Percentiles rank a stretch among this genome's conserved stretches.
These are phyloP conservation scores for Yamadazyma triangularis DNA, from an alignment of 1,139 yeast species.

Conservation along the genomic window DNA sequence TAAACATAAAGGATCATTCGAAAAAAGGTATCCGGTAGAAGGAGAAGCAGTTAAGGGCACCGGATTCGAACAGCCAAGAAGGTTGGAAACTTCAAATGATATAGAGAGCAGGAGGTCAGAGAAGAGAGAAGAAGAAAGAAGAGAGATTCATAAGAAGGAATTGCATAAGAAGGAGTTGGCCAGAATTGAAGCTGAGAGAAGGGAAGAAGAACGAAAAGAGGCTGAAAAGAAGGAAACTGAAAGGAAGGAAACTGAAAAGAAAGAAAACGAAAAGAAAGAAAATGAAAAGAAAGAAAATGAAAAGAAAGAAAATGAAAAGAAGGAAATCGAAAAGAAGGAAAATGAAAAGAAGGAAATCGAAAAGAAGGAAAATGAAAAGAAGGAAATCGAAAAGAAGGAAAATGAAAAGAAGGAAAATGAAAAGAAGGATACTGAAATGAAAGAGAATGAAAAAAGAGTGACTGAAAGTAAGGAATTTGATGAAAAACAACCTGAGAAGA, in stretches of 20 bases:
- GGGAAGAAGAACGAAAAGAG: not conserved
- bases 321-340: slow-evolving; percentile 1
- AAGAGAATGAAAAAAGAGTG: slow-evolving; percentile 2
- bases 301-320: slow-evolving; percentile 1
- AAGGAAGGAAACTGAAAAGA: slow-evolving; percentile 1
- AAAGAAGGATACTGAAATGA: not conserved
- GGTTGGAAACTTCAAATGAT: too few relatives aligned
- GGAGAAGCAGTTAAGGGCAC: too few relatives aligned
- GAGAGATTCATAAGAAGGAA: too few relatives aligned
- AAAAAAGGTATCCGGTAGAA: too few relatives aligned
- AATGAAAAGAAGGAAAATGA: slow-evolving; percentile 1
- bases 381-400: slow-evolving; percentile 2
- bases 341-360: slow-evolving; percentile 1
- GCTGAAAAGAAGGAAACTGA: not conserved
- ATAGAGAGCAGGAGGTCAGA: too few relatives aligned
- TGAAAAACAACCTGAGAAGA: too few relatives aligned
- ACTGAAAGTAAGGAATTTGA: too few relatives aligned
- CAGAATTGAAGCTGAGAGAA: not conserved
- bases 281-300: not conserved
- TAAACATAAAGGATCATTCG: too few relatives aligned
- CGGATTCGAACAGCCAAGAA: too few relatives aligned
- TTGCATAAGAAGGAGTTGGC: not conserved
- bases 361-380: slow-evolving; percentile 1
- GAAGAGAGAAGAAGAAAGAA: too few relatives aligned
- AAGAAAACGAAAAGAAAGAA: slow-evolving; percentile 1